Evolutionary conservation across 306 rosid genomes (phyloP).

Genomic region (Fagus crenata): DNA sequence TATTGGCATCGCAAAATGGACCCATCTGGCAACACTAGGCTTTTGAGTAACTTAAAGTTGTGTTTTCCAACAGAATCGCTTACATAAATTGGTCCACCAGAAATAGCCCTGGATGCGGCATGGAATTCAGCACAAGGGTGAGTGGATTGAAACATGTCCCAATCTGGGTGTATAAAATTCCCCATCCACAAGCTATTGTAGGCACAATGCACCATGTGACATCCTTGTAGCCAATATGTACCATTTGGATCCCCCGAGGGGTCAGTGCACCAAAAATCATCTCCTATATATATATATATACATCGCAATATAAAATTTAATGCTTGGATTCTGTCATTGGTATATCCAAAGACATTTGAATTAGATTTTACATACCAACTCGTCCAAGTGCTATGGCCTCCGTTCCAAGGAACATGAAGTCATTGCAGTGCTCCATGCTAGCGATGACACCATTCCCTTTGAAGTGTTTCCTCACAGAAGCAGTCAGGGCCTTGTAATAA

Average conservation of each 20-base stretch:
- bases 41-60: slow-evolving; percentile 65
- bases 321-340: background rate
- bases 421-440: slow-evolving; percentile 83
- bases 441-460: slow-evolving; percentile 78
- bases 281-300: slow-evolving; percentile 39
- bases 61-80: slow-evolving; percentile 71
- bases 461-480: slow-evolving; percentile 60
- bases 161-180: slow-evolving; percentile 74
- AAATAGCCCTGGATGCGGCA: slow-evolving; percentile 71
- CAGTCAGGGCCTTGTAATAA: slow-evolving; percentile 63
- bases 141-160: slow-evolving; percentile 82
- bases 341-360: background rate
- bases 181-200: slow-evolving; percentile 85
- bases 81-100: slow-evolving; percentile 76
- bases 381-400: slow-evolving; percentile 71
- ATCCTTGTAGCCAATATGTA: slow-evolving; percentile 72
- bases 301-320: background rate
- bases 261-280: slow-evolving; percentile 73
- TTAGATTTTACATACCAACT: slow-evolving; percentile 46
- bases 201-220: slow-evolving; percentile 87
- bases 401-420: slow-evolving; percentile 80
- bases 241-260: slow-evolving; percentile 66
- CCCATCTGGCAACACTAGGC: slow-evolving; percentile 63
- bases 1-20: slow-evolving; percentile 66
- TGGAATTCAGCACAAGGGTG: slow-evolving; percentile 73